A percentile compares a stretch with the other conserved stretches of the same genome.
Evolutionary conservation across 139 green algal species (phyloP).

Genomic region (Astrephomene gubernaculifera): DNA sequence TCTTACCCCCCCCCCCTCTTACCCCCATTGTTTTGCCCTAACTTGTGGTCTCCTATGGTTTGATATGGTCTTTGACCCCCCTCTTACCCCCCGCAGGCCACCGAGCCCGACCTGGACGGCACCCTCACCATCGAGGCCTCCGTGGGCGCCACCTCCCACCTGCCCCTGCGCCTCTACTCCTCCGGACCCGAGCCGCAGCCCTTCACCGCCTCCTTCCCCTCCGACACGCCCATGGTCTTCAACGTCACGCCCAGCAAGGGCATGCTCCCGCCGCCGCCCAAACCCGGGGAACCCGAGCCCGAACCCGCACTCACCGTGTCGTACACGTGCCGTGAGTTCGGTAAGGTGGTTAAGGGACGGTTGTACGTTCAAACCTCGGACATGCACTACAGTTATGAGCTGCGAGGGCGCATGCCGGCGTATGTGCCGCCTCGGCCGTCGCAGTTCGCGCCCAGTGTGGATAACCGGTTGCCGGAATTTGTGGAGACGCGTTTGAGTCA

Average conservation of each 20-base stretch:
- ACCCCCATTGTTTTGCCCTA: no score
- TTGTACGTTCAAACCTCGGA: slow-evolving; percentile 63
- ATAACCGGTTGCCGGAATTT: slow-evolving; percentile 43
- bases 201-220: slow-evolving; percentile 64
- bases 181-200: slow-evolving; percentile 35
- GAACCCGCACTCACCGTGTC: slow-evolving; percentile 48
- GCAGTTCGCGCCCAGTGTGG: slow-evolving; percentile 46
- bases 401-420: slow-evolving; percentile 58
- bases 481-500: slow-evolving; percentile 30
- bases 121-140: slow-evolving; percentile 58
- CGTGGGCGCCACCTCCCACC: slow-evolving; percentile 46
- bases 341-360: slow-evolving; percentile 59
- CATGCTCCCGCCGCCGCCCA: slow-evolving; percentile 33
- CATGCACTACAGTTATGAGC: slow-evolving; percentile 65
- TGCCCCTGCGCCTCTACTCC: slow-evolving; percentile 51
- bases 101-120: slow-evolving; percentile 65
- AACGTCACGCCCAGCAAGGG: slow-evolving; percentile 54
- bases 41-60: no score
- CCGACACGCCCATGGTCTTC: slow-evolving; percentile 65
- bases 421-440: slow-evolving; percentile 60
- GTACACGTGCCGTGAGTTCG: slow-evolving; percentile 69
- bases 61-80: no score
- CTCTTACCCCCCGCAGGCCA: slow-evolving; percentile 46
- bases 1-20: no score
- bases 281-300: slow-evolving; percentile 26